Base-by-base conservation (phyloP, 2,329 filamentous ascomycete genomes). In the Xylaria sp. region DNA sequence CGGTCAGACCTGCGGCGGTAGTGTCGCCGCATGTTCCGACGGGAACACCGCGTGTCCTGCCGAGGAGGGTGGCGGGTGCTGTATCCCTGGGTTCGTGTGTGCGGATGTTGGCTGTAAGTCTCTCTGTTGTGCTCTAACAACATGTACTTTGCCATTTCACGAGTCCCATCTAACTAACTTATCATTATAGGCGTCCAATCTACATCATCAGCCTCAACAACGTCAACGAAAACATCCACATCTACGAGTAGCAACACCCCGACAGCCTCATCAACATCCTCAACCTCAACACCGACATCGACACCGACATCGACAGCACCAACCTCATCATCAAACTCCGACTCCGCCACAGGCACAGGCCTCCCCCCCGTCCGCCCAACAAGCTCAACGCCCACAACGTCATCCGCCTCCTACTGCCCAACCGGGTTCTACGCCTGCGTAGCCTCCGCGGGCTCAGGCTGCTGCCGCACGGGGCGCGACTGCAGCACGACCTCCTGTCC, bases 391-490 rank as follows among this genome's bases (percentile, higher is more conserved):
- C 73, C 77, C 4, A 23, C 66, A 6, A 62, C 51, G 4, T 18
- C 42, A 0, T 10, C 83, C 0, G 73, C 78, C 18, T 80, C 80
- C 37, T 84, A 86, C 74, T 98, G 95, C 75, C 95, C 95, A 0
- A 94, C 91, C 0, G 94, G 94, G 2, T 98, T 94, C 84, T 98
- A 98, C 80, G 91, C 93, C 60, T 98, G 95, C 80, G 88, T 91
- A 2, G 95, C 95, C 1, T 90, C 90, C 68, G 93, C 94, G 68
- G 93, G 92, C 16, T 93, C 93, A 23, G 87, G 87, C 1, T 98
- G 95, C 82, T 98, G 95, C 81, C 92, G 92, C 66, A 94, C 93
- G 0, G 94, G 93, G 1, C 89, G 94, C 23, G 88, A 97, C 81
- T 98, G 95, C 81, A 88, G 91, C 68, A 91, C 90, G 0, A 92